Percentiles rank a stretch among this genome's conserved stretches.
Evolutionary conservation across 257 asterid genomes (phyloP).

Genomic region (Anisodus tanguticus): DNA sequence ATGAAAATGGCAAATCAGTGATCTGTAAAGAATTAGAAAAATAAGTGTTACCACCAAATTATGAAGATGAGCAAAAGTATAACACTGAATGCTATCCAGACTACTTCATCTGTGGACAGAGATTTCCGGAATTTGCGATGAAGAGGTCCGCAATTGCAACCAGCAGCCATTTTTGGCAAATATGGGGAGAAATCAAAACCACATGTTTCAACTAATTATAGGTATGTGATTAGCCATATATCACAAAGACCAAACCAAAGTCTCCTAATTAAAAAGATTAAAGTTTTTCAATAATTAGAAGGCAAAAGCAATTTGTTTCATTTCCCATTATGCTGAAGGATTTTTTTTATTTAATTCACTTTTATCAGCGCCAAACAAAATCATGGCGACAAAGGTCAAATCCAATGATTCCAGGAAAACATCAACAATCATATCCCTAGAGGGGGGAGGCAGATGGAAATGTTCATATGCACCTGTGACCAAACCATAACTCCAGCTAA

Average conservation of each 20-base stretch:
- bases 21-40: constrained; percentile 53
- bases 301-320: background rate
- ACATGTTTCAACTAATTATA: background rate
- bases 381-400: background rate
- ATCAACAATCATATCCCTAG: background rate
- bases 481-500: too few species aligned
- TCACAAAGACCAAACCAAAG: background rate
- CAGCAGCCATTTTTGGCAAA: too few species aligned
- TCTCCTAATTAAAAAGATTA: background rate
- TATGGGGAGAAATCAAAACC: background rate
- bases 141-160: too few species aligned
- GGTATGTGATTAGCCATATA: background rate
- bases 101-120: background rate
- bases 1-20: constrained; percentile 87
- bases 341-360: background rate
- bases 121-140: too few species aligned
- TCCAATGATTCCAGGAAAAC: background rate
- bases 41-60: background rate
- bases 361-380: background rate
- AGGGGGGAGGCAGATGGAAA: background rate
- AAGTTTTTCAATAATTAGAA: background rate
- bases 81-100: background rate
- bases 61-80: background rate
- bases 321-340: background rate
- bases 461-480: constrained; percentile 60